Evolutionary conservation across 140 eudicot genomes (phyloP).

Genomic region (Erigeron philadelphicus): DNA sequence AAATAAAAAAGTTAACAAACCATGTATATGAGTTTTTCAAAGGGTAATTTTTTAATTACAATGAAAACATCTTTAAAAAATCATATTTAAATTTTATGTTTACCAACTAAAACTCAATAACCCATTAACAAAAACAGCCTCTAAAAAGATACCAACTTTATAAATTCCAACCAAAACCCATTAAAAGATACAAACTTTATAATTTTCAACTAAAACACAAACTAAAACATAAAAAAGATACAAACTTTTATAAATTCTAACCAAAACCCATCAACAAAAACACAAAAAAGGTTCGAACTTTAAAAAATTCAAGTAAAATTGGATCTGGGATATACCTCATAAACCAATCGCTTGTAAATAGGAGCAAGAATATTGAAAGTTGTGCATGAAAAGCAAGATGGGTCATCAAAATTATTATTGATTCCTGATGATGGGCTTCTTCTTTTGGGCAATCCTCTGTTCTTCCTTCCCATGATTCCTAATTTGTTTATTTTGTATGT

Average conservation of each 20-base stretch:
- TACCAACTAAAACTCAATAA: too few species aligned
- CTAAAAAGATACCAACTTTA: not conserved
- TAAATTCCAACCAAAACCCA: not conserved
- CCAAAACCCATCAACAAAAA: not conserved
- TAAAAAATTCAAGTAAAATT: not conserved
- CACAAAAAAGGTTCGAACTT: not conserved
- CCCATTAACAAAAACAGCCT: not conserved
- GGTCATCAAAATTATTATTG: conserved; percentile 54
- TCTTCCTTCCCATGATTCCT: conserved; percentile 36
- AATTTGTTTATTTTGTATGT: not conserved
- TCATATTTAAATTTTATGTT: too few species aligned
- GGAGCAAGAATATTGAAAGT: conserved; percentile 64
- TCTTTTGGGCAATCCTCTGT: conserved; percentile 34
- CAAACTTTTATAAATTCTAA: not conserved
- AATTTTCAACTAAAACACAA: not conserved
- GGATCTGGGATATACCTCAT: conserved; percentile 31
- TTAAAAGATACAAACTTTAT: not conserved
- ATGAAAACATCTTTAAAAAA: too few species aligned
- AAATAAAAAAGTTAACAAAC: too few species aligned
- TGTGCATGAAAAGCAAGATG: conserved; percentile 46
- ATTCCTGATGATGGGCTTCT: conserved; percentile 48
- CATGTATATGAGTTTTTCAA: too few species aligned
- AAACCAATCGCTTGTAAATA: conserved; percentile 45
- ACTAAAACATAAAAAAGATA: not conserved
- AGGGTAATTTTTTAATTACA: too few species aligned